These are phyloP conservation scores for Wickerhamiella dianesei DNA, from an alignment of 805 yeast species.

Conservation along the genomic window DNA sequence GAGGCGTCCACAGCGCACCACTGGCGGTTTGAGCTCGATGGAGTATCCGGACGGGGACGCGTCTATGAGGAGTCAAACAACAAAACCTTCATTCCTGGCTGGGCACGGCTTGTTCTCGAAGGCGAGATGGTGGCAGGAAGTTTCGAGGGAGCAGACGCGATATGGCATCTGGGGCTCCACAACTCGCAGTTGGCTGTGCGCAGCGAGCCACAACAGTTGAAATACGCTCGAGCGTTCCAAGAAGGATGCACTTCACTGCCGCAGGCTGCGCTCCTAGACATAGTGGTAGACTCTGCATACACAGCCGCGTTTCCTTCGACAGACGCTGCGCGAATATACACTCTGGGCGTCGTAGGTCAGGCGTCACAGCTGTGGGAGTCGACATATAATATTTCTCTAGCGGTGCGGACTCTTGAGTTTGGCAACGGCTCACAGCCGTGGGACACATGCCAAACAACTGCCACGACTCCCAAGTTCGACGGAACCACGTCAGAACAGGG, in stretches of 20 bases:
- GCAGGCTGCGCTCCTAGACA: conserved; percentile 26
- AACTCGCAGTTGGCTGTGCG: background rate
- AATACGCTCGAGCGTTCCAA: background rate
- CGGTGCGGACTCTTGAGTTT: conserved; percentile 21
- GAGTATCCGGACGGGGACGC: background rate
- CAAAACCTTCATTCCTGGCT: background rate
- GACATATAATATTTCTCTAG: conserved; percentile 27
- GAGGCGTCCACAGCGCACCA: background rate
- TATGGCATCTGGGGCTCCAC: background rate
- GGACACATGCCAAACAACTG: too few species aligned
- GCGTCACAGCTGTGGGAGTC: conserved; percentile 26
- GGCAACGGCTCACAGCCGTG: conserved; percentile 15
- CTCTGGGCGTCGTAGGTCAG: conserved; percentile 23
- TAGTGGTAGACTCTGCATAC: conserved; percentile 28
- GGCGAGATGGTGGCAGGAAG: background rate
- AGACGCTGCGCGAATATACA: conserved; percentile 20
- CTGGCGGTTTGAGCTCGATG: background rate
- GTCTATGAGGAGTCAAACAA: background rate
- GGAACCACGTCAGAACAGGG: background rate
- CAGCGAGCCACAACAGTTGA: background rate
- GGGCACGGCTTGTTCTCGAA: background rate
- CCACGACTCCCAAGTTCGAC: too few species aligned
- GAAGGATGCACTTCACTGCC: conserved; percentile 23
- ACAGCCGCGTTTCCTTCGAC: conserved; percentile 19
- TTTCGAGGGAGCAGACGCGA: background rate